Percentiles rank a stretch among this genome's conserved stretches.
Evolutionary conservation across 75 land plant genomes (phyloP).

Genomic region (Pinus tabuliformis): DNA sequence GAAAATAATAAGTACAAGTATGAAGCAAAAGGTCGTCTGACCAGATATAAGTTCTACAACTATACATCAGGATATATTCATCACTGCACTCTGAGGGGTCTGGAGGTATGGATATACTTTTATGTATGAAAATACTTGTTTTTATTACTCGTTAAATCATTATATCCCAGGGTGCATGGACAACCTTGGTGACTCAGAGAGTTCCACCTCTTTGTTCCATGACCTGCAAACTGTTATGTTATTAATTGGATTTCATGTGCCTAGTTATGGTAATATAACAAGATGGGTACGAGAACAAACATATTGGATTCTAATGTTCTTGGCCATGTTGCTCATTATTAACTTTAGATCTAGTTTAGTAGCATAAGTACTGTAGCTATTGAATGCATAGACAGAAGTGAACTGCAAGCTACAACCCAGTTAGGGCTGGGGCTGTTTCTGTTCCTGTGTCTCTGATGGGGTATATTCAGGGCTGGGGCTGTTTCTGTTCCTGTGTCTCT

Average conservation of each 20-base stretch:
- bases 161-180: background rate
- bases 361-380: background rate
- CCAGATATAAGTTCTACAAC: conserved; percentile 32
- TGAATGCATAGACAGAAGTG: no score
- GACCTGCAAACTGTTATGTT: background rate
- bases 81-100: conserved; percentile 22
- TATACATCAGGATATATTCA: conserved; percentile 56
- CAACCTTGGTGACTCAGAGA: background rate
- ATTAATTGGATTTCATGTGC: background rate
- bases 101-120: conserved; percentile 21
- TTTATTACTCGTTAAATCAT: no score
- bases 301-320: background rate
- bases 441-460: no score
- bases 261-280: no score
- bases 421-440: no score
- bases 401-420: no score
- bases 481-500: no score
- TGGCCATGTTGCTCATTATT: background rate
- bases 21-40: conserved; percentile 17
- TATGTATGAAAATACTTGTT: no score
- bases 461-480: no score
- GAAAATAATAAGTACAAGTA: conserved; percentile 8
- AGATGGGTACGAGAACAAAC: no score
- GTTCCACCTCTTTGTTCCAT: background rate
- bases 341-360: background rate